These are phyloP conservation scores for cucumber (Cucumis sativus) DNA, from an alignment of 306 rosid species.

Conservation along the genomic window Cucumber_9930_V3 NC_026660.2:25693001-25693500, in stretches of 20 bases:
- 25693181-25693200: not conserved
- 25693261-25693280: not conserved
- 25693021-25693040: not conserved
- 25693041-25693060: not conserved
- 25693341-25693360: not conserved
- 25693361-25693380: not conserved
- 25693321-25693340: not conserved
- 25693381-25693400: not conserved
- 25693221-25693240: not conserved
- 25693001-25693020: not conserved
- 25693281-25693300: not conserved
- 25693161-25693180: not conserved
- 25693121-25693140: not conserved
- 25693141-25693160: not conserved
- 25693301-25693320: not conserved
- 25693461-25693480: not conserved
- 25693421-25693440: not conserved
- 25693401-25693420: not conserved
- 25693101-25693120: not conserved
- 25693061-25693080: not conserved
- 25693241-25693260: not conserved
- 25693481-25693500: not conserved
- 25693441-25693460: not conserved
- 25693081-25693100: not conserved
- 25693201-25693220: not conserved